phyloP scores from a whole-genome alignment of 495 filamentous ascomycete species.

The Evernia prunastri region DNA sequence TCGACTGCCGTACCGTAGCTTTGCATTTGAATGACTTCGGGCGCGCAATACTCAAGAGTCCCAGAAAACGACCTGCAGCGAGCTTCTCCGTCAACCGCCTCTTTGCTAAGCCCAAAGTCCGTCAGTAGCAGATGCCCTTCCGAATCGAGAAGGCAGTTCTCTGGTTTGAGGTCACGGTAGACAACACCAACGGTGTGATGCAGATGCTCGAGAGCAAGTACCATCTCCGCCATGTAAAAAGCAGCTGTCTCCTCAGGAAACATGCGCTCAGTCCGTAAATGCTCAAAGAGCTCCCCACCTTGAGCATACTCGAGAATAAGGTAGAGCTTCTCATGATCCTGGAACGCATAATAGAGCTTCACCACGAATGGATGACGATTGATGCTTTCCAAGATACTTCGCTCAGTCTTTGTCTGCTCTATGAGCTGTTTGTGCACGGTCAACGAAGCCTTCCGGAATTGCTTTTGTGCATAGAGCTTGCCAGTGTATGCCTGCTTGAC shows the following conservation, averaged over 20 bases:
- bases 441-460: conserved; percentile 92
- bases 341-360: conserved; percentile 96
- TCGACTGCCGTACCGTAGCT: conserved; percentile 90
- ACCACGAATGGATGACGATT: conserved; percentile 96
- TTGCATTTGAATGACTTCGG: conserved; percentile 79
- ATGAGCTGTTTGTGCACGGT: conserved; percentile 87
- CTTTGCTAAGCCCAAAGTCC: conserved; percentile 95
- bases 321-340: conserved; percentile 96
- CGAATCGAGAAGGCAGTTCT: conserved; percentile 90
- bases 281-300: conserved; percentile 88
- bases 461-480: conserved; percentile 92
- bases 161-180: conserved; percentile 94
- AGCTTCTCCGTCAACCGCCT: conserved; percentile 72
- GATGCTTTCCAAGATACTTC: conserved; percentile 86
- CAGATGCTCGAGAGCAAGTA: conserved; percentile 86
- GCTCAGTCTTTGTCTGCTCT: conserved; percentile 96
- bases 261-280: conserved; percentile 84
- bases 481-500: conserved; percentile 84
- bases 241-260: conserved; percentile 80
- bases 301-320: conserved; percentile 98
- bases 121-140: conserved; percentile 91
- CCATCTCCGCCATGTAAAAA: conserved; percentile 98
- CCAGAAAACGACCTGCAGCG: conserved; percentile 82
- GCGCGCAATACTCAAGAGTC: conserved; percentile 98
- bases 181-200: conserved; percentile 88